Conservation (phyloP, 2,329 filamentous ascomycete genomes). For the Colletotrichum graminicola region DNA sequence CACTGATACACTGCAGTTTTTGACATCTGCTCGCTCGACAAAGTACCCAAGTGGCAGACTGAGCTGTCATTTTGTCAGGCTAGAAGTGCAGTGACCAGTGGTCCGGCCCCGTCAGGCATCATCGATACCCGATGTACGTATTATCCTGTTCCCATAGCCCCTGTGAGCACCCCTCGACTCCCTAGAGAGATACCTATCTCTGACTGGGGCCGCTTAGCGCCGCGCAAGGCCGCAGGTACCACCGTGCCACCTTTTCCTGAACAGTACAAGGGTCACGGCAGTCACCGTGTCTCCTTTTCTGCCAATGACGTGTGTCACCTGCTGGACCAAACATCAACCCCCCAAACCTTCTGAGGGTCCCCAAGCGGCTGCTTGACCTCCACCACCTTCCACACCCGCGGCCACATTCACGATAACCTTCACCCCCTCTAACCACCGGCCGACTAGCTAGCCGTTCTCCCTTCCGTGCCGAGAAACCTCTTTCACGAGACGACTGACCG, state of each 20-base stretch:
- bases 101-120: slow-evolving; percentile 38
- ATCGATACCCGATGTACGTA: slow-evolving; percentile 38
- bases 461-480: not conserved
- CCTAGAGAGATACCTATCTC: slow-evolving; percentile 11
- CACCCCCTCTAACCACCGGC: slow-evolving; percentile 4
- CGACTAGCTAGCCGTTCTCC: not conserved
- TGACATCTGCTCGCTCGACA: slow-evolving; percentile 2
- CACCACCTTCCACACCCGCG: slow-evolving; percentile 29
- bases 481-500: not conserved
- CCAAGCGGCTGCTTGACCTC: slow-evolving; percentile 40
- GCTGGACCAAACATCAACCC: slow-evolving; percentile 40
- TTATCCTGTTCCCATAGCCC: not conserved
- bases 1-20: not conserved
- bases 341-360: slow-evolving; percentile 41
- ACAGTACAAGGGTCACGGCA: slow-evolving; percentile 41
- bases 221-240: slow-evolving; percentile 41
- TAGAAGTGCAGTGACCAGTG: slow-evolving; percentile 31
- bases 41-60: slow-evolving; percentile 9
- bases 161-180: slow-evolving; percentile 1
- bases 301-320: slow-evolving; percentile 43
- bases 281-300: slow-evolving; percentile 42
- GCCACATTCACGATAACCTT: slow-evolving; percentile 16
- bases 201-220: slow-evolving; percentile 38
- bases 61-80: slow-evolving; percentile 29
- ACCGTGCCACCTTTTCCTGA: slow-evolving; percentile 38